phyloP scores from a whole-genome alignment of 208 protist genomes.

The Phytomonas serpens region DNA sequence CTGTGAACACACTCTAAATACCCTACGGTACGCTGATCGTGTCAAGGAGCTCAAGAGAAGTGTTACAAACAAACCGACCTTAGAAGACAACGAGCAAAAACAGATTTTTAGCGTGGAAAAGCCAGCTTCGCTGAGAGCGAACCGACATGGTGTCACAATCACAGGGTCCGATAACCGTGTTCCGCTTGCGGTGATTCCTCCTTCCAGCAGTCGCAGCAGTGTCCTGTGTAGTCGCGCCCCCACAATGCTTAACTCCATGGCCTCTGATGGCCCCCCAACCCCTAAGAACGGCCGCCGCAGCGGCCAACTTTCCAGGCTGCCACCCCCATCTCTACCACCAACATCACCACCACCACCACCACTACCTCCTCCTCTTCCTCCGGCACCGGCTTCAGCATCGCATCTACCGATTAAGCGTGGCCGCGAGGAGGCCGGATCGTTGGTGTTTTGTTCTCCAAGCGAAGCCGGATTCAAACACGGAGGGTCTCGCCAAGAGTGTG shows the following conservation, averaged over 20 bases:
- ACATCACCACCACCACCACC: too few relatives aligned
- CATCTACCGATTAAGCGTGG: neutral
- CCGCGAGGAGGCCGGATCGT: conserved; percentile 7
- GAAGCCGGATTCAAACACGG: conserved; percentile 14
- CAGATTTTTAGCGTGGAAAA: conserved; percentile 24
- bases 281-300: neutral
- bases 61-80: conserved; percentile 20
- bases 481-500: conserved; percentile 3
- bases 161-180: neutral
- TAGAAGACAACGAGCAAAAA: conserved; percentile 4
- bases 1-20: conserved; percentile 76
- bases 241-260: neutral
- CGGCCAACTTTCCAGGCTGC: neutral
- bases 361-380: conserved; percentile 6
- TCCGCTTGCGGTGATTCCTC: neutral
- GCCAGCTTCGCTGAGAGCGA: neutral
- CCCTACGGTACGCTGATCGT: conserved; percentile 71
- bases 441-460: conserved; percentile 16
- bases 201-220: neutral
- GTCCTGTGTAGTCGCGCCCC: neutral
- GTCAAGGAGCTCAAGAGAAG: conserved; percentile 88
- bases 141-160: neutral
- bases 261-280: neutral
- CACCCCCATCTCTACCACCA: neutral
- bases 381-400: neutral